phyloP scores from a whole-genome alignment of 2,329 filamentous ascomycete species.

The Colletotrichum kahawae region DNA sequence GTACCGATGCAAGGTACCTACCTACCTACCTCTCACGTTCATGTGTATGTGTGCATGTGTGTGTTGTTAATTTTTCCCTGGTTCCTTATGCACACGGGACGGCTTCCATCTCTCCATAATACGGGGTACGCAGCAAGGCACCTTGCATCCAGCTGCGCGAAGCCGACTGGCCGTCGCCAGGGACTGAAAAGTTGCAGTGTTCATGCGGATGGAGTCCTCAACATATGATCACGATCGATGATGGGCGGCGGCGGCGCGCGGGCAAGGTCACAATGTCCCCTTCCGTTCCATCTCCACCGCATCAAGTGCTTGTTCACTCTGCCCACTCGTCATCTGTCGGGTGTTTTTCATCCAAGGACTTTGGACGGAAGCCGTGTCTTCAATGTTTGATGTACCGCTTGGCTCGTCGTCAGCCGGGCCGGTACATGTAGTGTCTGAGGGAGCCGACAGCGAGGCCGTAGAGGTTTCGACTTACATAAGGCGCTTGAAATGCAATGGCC shows the following conservation, averaged over 20 bases:
- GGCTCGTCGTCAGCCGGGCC: neutral
- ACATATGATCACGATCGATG: neutral
- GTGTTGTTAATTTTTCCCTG: neutral
- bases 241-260: neutral
- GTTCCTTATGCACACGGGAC: neutral
- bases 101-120: neutral
- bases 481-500: neutral
- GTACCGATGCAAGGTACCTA: neutral
- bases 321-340: neutral
- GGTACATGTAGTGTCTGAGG: conserved; percentile 6
- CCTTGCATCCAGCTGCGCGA: neutral
- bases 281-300: neutral
- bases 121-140: conserved; percentile 13
- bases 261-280: neutral
- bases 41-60: neutral
- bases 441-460: conserved; percentile 9
- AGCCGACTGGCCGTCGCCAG: conserved; percentile 7
- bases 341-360: conserved; percentile 9
- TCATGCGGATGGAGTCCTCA: conserved; percentile 14
- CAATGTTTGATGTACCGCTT: conserved; percentile 14
- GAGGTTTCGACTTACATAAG: conserved; percentile 19
- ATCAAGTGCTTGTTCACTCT: conserved; percentile 3
- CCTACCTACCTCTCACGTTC: neutral
- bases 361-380: conserved; percentile 1
- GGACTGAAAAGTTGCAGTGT: conserved; percentile 2